phyloP scores from a whole-genome alignment of 2,329 filamentous ascomycete genomes.

The Cladosporium oxysporum region DNA sequence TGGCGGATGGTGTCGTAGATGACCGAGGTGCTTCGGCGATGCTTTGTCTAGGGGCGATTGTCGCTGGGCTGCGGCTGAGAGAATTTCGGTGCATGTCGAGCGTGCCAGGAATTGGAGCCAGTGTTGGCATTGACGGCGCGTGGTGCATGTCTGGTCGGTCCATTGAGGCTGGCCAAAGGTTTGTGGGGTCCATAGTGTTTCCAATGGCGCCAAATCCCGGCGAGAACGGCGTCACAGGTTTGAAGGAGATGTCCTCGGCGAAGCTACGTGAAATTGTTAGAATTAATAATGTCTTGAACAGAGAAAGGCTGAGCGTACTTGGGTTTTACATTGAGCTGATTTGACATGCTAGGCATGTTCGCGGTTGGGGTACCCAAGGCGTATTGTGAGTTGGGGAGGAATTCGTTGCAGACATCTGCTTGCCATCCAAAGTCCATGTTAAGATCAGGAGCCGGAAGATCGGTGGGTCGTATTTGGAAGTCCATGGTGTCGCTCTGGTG shows the following conservation, averaged over 20 bases:
- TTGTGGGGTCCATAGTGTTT: neutral
- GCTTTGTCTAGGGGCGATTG: neutral
- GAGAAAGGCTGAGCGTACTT: neutral
- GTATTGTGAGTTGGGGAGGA: neutral
- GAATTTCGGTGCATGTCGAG: neutral
- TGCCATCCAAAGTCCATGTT: neutral
- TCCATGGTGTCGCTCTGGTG: neutral
- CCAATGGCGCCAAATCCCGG: neutral
- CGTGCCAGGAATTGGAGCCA: neutral
- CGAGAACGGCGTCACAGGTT: neutral
- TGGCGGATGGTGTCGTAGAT: neutral
- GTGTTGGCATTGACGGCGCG: neutral
- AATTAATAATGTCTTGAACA: neutral
- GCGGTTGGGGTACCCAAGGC: neutral
- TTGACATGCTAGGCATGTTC: neutral
- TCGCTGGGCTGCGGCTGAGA: neutral
- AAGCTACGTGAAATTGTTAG: neutral
- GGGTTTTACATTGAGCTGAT: neutral
- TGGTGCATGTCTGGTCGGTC: neutral
- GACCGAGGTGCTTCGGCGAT: neutral
- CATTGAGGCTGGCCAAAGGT: neutral
- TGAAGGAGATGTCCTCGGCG: neutral
- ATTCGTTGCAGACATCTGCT: neutral
- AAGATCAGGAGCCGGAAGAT: neutral
- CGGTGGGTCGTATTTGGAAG: neutral